Base-by-base conservation (phyloP, 2,329 filamentous ascomycete species). In the Diplocarpon mali region DNA sequence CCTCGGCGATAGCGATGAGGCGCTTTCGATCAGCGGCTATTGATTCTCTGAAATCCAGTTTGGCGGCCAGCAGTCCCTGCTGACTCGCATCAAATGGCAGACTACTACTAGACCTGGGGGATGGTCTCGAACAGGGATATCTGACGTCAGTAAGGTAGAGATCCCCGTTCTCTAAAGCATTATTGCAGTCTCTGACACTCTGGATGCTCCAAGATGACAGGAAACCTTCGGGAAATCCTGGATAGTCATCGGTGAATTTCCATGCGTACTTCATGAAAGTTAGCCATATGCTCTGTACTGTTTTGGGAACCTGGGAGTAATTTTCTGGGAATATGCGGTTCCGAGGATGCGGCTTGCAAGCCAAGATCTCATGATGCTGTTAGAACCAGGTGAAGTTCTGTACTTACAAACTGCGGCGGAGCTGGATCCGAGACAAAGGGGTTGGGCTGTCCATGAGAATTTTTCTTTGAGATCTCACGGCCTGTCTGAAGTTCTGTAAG, bases 141-240 rank as follows among this genome's bases (percentile, higher is more conserved):
- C 41, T 31, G 17, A 32, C 27, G 17, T 44, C 41, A 15, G 38
- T 35, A 8, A 44, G 17, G 11, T 38, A 38, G 13, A 44, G 9
- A n/a, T 37, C 35, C 5, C 41, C 41, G 12, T 37, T 44, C n/a
- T 44, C 35, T 17, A 44, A 24, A 15, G 41, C 41, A 9, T 29
- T 28, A 17, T 44, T 37, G 16, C 41, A 44, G 8, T 31, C 41
- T 29, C 28, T 38, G 15, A 32, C 20, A 16, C 38, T 15, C 7
- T 30, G 13, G 15, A 32, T 14, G 5, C 11, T 11, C 41, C 41
- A 44, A 13, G 6, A 27, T 31, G 35, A 27, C 20, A 44, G 35
- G 13, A 14, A 14, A 5, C 30, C 27, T 27, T 31, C 2, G 8
- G 41, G 41, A 16, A 44, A 44, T 9, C 35, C 35, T 11, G 34